Base-by-base conservation (phyloP, 1,139 yeast species). In the Pichia sp. region DNA sequence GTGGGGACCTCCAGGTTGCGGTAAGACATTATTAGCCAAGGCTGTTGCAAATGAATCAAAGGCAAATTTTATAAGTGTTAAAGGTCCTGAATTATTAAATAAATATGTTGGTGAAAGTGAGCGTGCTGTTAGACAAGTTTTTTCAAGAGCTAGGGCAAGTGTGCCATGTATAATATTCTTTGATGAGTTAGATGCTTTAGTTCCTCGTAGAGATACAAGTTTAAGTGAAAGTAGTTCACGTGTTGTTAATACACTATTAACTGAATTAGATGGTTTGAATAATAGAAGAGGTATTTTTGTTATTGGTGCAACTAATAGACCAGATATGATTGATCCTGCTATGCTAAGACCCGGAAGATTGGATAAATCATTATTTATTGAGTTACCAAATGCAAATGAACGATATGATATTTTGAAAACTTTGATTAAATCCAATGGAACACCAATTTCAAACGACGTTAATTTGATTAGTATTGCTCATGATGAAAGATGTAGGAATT, bases 1-100 rank as follows among this genome's bases (percentile, higher is more conserved):
- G 72, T 92, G 98, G 98, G 99, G 99, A 0, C 99, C 98, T 2
- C 98, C 98, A 3, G 98, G 98, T 24, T 92, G 97, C 69, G 98
- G 98, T 73, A 92, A 92, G 61, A 92, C 98, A 0, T 70, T 92
- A 46, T 70, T 92, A 41, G 98, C 97, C 1, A 92, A 92, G 60
- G 98, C 97, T 0, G 97, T 92, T 10, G 98, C 98, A 12, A 90
- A 92, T 61, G 97, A 92, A 65, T 87, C 96, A 1, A 76, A 95
- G 45, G 97, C 97, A 8, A 92, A 92, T 62, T 92, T 92, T 64
- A 92, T 92, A 37, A 86, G 96, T 9, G 89, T 92, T 35, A 83
- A 94, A 53, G 98, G 98, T 2, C 97, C 98, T 0, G 98, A 92
- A 62, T 68, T 92, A 46, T 71, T 92, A 49, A 92, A 92, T 63